Base-by-base conservation (phyloP, 805 yeast species). In the Metschnikowia peoriensis region DNA sequence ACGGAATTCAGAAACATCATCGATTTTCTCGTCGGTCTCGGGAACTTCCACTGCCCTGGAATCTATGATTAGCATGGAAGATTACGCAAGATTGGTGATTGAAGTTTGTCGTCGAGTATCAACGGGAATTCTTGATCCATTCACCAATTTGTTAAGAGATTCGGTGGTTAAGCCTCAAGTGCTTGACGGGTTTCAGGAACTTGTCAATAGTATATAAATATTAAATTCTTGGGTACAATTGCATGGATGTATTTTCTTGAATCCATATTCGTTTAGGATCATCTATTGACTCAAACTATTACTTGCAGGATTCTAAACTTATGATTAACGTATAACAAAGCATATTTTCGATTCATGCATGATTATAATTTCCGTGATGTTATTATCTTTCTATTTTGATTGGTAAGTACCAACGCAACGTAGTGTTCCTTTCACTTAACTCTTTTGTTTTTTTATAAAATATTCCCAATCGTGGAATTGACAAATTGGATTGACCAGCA, bases 81-180 rank as follows among this genome's bases (percentile, higher is more conserved):
- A 73, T 51, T 74, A 72, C 54, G 37, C 61, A 34, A 60, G 61
- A 47, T 52, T 65, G 7, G 51, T 72, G 34, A 58, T 58, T 44
- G 70, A 67, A 42, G 61, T 70, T 4, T 46, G 68, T 38, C 58
- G 59, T 38, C 50, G 76, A 17, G 57, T 73, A 3, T 62, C 62
- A n/a, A 46, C 49, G n/a, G 78, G 78, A 3, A 57, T 75, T 41
- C 61, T 71, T 11, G 75, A 72, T 47, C 79, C 79, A 22, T 71
- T 75, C 48, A 58, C 66, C 22, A 53, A 54, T 34, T 57, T 71
- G 52, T 56, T 70, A 6, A 55, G 70, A 47, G 56, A 61, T 41
- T 68, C 66, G 29, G 60, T 72, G 41, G 74, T 72, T n/a, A 70
- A 66, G 51, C 60, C 56, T 9, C 64, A 59, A 37, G 59, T 74